Conservation (phyloP, 129 eudicot genomes). For the Escallonia herrerae region DNA sequence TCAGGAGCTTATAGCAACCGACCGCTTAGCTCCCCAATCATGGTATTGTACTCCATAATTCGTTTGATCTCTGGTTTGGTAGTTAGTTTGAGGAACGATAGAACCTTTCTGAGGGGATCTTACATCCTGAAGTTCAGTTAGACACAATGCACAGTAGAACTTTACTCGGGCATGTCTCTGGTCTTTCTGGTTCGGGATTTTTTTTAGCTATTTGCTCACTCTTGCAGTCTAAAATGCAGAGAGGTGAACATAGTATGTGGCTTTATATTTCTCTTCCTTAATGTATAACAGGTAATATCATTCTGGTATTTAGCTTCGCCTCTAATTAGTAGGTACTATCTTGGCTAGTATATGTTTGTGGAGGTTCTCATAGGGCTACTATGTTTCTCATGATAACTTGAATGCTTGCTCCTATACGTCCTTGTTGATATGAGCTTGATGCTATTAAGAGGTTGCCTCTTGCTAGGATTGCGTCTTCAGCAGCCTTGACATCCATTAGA, state of each 20-base stretch:
- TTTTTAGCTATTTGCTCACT: too few species aligned
- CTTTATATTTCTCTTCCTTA: too few species aligned
- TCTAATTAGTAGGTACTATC: not conserved
- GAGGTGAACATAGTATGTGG: too few species aligned
- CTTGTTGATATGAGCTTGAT: not conserved
- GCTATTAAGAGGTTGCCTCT: not conserved
- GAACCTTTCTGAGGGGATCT: too few species aligned
- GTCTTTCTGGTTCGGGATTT: too few species aligned
- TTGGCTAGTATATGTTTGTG: not conserved
- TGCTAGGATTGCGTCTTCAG: not conserved
- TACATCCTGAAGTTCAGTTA: too few species aligned
- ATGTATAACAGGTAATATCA: not conserved
- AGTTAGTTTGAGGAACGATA: too few species aligned
- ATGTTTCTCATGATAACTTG: not conserved
- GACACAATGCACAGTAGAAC: too few species aligned
- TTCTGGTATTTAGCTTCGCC: not conserved
- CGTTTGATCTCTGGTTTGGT: not conserved
- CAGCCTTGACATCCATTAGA: not conserved
- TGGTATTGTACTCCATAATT: slow-evolving; percentile 39
- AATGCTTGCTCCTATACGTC: not conserved
- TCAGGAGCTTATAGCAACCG: slow-evolving; percentile 91
- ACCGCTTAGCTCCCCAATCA: slow-evolving; percentile 94
- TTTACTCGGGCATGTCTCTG: too few species aligned
- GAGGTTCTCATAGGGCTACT: not conserved
- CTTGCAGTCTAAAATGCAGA: too few species aligned